Evolutionary conservation across 2,329 filamentous ascomycete species (phyloP).

Genomic region (Verticillium dahliae): DNA sequence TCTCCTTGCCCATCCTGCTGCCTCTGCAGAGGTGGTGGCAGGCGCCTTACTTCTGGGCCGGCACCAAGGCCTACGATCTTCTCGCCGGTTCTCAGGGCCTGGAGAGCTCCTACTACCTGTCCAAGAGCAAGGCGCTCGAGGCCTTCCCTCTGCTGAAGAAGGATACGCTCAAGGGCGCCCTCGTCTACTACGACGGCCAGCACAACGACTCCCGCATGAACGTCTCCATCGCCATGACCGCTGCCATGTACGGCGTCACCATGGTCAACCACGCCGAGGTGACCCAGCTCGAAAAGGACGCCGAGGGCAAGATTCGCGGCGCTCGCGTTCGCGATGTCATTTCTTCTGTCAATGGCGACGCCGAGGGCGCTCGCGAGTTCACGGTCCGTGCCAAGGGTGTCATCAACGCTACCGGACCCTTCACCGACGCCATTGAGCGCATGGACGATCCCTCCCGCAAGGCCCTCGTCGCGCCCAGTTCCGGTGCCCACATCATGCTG

Average conservation of each 20-base stretch:
- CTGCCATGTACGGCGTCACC: constrained; percentile 71
- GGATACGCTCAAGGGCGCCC: constrained; percentile 65
- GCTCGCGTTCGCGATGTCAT: constrained; percentile 50
- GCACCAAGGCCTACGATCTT: constrained; percentile 74
- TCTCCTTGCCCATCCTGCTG: constrained; percentile 78
- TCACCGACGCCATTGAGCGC: constrained; percentile 72
- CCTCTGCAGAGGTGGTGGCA: constrained; percentile 80
- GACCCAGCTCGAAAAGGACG: constrained; percentile 66
- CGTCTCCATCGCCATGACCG: constrained; percentile 73
- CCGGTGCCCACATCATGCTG: constrained; percentile 77
- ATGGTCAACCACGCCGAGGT: constrained; percentile 79
- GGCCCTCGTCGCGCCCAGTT: constrained; percentile 73
- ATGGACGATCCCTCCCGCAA: constrained; percentile 66
- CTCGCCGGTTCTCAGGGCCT: constrained; percentile 77
- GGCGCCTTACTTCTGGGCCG: constrained; percentile 65
- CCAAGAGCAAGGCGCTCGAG: constrained; percentile 68
- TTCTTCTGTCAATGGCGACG: constrained; percentile 54
- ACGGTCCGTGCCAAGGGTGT: constrained; percentile 71
- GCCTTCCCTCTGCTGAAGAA: constrained; percentile 73
- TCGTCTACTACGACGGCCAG: constrained; percentile 83
- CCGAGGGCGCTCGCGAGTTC: constrained; percentile 50
- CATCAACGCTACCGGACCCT: constrained; percentile 79
- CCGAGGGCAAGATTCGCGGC: constrained; percentile 60
- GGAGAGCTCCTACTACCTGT: constrained; percentile 76
- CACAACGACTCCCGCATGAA: constrained; percentile 89